These are phyloP conservation scores for Cicer cuneatum DNA, from an alignment of 306 rosid genomes.

Conservation along the genomic window DNA sequence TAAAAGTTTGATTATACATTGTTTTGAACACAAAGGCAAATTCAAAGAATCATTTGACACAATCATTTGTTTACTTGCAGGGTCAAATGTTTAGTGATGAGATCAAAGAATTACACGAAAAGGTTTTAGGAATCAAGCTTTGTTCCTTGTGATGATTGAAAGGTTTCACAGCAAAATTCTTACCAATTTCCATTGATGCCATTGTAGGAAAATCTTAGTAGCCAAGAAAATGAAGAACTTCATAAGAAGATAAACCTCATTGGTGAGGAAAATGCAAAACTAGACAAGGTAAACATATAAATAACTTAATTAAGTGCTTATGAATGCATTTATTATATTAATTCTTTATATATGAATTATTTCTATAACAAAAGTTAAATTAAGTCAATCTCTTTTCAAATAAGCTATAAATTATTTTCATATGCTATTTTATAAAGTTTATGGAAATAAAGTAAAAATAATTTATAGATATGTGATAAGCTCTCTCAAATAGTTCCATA, in stretches of 20 bases:
- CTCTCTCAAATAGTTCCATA: no score
- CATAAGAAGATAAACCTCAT: constrained; percentile 52
- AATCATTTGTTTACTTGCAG: constrained; percentile 50
- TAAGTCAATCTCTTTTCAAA: no score
- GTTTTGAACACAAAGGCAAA: background rate
- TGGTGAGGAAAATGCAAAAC: constrained; percentile 56
- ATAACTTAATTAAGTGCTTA: no score
- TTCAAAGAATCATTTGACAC: constrained; percentile 19
- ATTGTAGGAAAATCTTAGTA: constrained; percentile 58
- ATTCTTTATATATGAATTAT: no score
- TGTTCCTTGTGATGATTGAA: constrained; percentile 13
- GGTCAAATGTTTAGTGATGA: constrained; percentile 58
- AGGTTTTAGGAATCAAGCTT: constrained; percentile 46
- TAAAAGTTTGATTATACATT: background rate
- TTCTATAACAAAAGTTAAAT: no score
- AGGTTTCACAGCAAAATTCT: constrained; percentile 9
- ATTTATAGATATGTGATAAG: no score
- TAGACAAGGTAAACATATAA: constrained; percentile 51
- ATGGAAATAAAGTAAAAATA: no score
- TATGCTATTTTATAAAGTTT: no score
- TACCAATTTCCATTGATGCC: constrained; percentile 33
- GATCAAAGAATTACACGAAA: constrained; percentile 54
- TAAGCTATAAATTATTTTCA: no score
- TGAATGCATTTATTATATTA: no score
- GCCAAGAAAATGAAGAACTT: constrained; percentile 55